A percentile compares a stretch with the other conserved stretches of the same genome.
These are phyloP conservation scores for Metschnikowia koreensis DNA, from an alignment of 805 yeast genomes.

Conservation along the genomic window DNA sequence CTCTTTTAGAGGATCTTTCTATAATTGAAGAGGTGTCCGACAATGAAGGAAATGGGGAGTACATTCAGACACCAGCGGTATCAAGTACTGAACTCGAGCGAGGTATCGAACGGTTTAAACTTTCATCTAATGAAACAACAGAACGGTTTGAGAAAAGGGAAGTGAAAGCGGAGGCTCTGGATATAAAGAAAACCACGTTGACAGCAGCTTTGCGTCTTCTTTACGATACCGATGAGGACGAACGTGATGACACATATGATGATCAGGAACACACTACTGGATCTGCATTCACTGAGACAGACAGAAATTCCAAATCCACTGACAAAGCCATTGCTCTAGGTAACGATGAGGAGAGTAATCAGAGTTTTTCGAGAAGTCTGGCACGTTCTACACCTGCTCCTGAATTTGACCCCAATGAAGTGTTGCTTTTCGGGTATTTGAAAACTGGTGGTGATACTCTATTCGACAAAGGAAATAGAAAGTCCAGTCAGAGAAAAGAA, in stretches of 20 bases:
- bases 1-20: conserved; percentile 62
- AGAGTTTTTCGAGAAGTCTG: conserved; percentile 17
- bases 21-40: conserved; percentile 29
- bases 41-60: not conserved
- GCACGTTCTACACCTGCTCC: conserved; percentile 9
- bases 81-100: conserved; percentile 13
- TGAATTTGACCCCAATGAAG: conserved; percentile 47
- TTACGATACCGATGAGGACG: conserved; percentile 79
- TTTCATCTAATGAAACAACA: conserved; percentile 25
- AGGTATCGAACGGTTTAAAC: conserved; percentile 16
- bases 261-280: conserved; percentile 49
- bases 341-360: conserved; percentile 17
- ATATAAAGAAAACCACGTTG: conserved; percentile 55
- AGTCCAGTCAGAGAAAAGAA: conserved; percentile 47
- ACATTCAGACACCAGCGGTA: not conserved
- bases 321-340: conserved; percentile 29
- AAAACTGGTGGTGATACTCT: conserved; percentile 44
- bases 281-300: conserved; percentile 10
- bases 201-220: conserved; percentile 59
- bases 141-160: conserved; percentile 12
- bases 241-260: conserved; percentile 74
- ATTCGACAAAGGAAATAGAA: conserved; percentile 48
- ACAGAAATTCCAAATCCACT: conserved; percentile 9
- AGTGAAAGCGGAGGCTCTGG: conserved; percentile 19
- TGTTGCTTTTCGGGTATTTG: conserved; percentile 53